Conservation (phyloP, 1,139 yeast genomes). For the Pichia sp. region DNA sequence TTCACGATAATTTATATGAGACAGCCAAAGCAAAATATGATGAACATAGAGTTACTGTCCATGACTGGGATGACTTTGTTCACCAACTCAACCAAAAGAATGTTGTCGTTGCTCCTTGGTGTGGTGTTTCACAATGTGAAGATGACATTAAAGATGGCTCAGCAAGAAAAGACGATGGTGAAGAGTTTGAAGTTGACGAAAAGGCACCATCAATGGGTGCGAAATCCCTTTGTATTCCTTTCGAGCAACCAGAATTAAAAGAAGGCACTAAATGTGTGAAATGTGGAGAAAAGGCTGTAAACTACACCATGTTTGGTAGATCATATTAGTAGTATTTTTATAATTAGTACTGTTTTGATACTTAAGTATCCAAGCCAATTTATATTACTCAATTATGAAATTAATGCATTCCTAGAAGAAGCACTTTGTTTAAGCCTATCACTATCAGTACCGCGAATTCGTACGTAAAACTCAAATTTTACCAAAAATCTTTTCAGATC, state of each 20-base stretch:
- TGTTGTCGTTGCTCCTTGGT: constrained; percentile 92
- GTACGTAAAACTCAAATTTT: too few species aligned
- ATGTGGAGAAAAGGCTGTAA: constrained; percentile 68
- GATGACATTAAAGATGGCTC: constrained; percentile 94
- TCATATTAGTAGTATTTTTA: constrained; percentile 47
- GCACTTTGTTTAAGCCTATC: too few species aligned
- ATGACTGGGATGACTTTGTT: constrained; percentile 87
- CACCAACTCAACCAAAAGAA: constrained; percentile 89
- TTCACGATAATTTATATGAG: constrained; percentile 67
- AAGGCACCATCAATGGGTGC: constrained; percentile 99
- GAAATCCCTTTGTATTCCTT: constrained; percentile 94
- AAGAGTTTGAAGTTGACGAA: constrained; percentile 85
- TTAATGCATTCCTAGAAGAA: too few species aligned
- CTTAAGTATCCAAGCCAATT: too few species aligned
- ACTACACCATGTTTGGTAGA: constrained; percentile 93
- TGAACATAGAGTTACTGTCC: constrained; percentile 70
- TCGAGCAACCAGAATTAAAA: constrained; percentile 78
- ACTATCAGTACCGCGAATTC: too few species aligned
- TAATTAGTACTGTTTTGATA: too few species aligned
- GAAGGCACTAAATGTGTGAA: constrained; percentile 78
- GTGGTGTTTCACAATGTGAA: constrained; percentile 91
- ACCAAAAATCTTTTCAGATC: too few species aligned
- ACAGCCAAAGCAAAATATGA: constrained; percentile 82
- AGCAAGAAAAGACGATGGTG: constrained; percentile 69
- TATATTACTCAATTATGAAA: too few species aligned